Base-by-base conservation (phyloP, 192 early-diverging fungal species). In the Gaertneriomyces sp. region DNA sequence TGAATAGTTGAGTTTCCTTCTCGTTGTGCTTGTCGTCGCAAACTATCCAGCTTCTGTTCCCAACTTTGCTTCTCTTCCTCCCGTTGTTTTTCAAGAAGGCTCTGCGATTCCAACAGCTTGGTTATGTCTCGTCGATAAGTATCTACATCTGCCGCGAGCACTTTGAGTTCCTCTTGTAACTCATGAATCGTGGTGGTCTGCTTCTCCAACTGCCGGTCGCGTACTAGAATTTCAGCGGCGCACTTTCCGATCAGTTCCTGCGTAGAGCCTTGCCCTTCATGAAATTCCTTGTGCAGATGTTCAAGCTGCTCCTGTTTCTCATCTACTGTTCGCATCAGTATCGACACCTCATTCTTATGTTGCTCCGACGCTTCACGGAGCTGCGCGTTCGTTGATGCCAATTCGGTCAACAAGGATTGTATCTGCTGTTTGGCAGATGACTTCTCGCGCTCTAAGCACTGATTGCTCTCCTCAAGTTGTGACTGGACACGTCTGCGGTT, bases 1-100 rank as follows among this genome's bases (percentile, higher is more conserved):
- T 49, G 60, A 1, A 70, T 49, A 20, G 61, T n/a, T 10, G 60
- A 41, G 3, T 16, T 59, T 19, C 53, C 41, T 16, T 61, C 50
- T 14, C 51, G 39, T 9, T 11, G 17, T 10, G 52, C 41, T 45
- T 59, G 12, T n/a, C 58, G 46, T 4, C 44, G 50, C 9, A 61
- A n/a, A 12, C 25, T 44, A 16, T 50, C 67, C 12, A 61, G 4
- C 17, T 54, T 60, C 16, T 59, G 42, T 38, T 60, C 59, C 9
- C 14, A 41, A 12, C 61, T 59, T 39, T 53, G 42, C 19, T 60
- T 60, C 17, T 61, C 58, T 43, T 14, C 33, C 17, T 56, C 11
- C 39, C 58, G 42, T 43, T 12, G 11, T 49, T 49, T 49, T 17
- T 49, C 12, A n/a, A 49, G 47, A n/a, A 49, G 12, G 3, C 47